A percentile compares a stretch with the other conserved stretches of the same genome.
phyloP scores from a whole-genome alignment of 2,329 filamentous ascomycete genomes.

The Bipolaris zeicola region DNA sequence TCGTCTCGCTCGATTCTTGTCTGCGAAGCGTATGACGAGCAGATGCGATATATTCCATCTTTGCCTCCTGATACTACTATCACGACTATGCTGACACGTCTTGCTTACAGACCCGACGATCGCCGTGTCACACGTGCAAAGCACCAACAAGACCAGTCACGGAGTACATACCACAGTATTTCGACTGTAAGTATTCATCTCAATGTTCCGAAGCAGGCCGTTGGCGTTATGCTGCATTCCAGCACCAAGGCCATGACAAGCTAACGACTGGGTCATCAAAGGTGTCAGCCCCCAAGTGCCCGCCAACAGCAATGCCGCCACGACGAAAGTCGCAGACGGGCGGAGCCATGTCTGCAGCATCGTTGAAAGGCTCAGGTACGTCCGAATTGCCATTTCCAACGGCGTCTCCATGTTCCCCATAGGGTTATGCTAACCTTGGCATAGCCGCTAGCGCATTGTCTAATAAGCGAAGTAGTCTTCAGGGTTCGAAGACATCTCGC shows the following conservation, averaged over 20 bases:
- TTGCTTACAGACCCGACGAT: slow-evolving; percentile 20
- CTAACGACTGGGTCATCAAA: slow-evolving; percentile 25
- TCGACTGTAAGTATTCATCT: slow-evolving; percentile 18
- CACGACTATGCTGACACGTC: slow-evolving; percentile 22
- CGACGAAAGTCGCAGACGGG: slow-evolving; percentile 39
- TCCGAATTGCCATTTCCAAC: slow-evolving; percentile 13
- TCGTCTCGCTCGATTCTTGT: neutral
- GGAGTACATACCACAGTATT: neutral
- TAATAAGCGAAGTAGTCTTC: slow-evolving; percentile 47
- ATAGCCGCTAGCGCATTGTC: slow-evolving; percentile 39
- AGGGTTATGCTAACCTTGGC: slow-evolving; percentile 45
- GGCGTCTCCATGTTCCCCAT: slow-evolving; percentile 23
- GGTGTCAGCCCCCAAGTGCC: slow-evolving; percentile 7
- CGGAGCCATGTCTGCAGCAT: slow-evolving; percentile 22
- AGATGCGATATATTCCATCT: neutral
- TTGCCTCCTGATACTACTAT: slow-evolving; percentile 11
- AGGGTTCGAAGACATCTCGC: slow-evolving; percentile 44
- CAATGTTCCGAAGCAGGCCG: neutral
- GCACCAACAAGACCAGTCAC: neutral
- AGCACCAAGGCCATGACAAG: slow-evolving; percentile 15
- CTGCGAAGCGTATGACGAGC: neutral
- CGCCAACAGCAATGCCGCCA: slow-evolving; percentile 37
- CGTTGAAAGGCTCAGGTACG: slow-evolving; percentile 31
- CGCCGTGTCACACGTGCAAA: neutral
- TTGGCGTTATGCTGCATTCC: neutral